Base-by-base conservation (phyloP, 140 eudicot genomes). In the Erigeron philadelphicus region DNA sequence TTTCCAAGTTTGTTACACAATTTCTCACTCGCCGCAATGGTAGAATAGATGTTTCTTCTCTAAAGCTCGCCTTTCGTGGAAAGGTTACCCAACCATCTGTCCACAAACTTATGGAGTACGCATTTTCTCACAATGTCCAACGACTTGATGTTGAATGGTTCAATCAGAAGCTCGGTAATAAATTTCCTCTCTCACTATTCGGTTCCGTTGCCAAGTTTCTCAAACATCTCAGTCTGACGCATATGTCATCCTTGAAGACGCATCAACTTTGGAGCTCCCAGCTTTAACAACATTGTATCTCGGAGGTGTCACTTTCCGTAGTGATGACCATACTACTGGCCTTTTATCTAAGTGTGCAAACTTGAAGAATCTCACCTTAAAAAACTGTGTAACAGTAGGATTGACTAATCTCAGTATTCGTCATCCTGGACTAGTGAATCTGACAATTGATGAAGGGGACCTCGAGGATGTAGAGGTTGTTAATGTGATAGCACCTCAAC, bases 231-330 rank as follows among this genome's bases (percentile, higher is more conserved):
- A 54, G 0, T 16, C 8, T 54, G 49, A 1, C 0, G 0, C 0
- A 9, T 7, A 3, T 15, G 16, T 2, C 9, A 2, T 0, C 11
- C 35, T 5, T 7, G 13, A 17, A 50, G 19, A 0, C 7, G 17
- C 61, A 17, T n/a, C 61, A 17, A 54, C 0, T 17, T 54, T 21
- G 61, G 61, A 54, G 47, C 55, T 21, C 31, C 61, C 68, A 25
- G 19, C 49, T 21, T 15, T 71, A 46, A 71, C 76, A 46, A 71
- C 68, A 44, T 42, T 71, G 25, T 17, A 45, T 41, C 40, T 71
- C 11, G 8, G 25, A 9, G 13, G 48, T 13, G 81, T 72, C 60
- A 31, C 46, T 10, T 72, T 60, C 23, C 11, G 9, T 50, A 11
- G 18, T 62, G 25, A 41, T 5, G 5, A 13, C 41, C 1, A 18